Base-by-base conservation (phyloP, 2,329 filamentous ascomycete genomes). In the Cercospora sp. region DNA sequence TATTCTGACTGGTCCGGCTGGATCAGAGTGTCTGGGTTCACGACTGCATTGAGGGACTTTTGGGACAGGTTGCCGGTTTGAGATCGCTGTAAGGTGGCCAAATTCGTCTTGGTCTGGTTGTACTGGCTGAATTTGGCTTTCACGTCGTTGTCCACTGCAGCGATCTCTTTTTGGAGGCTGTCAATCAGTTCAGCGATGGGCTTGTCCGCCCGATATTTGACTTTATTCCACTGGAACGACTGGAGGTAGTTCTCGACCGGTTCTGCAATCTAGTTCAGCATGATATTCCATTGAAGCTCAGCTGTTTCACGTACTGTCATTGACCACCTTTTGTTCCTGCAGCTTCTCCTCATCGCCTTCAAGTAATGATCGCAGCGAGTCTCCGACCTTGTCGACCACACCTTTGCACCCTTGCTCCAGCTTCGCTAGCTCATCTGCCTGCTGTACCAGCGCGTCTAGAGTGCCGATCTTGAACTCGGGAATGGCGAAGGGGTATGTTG, bases 381-480 rank as follows among this genome's bases (percentile, higher is more conserved):
- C 93, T 73, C 89, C 89, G 42, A 98, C 92, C 83, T 97, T 98
- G 74, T 86, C 86, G 45, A 97, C 94, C 6, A 97, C 92, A 63
- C 85, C 87, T 80, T 94, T 88, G 79, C 93, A 97, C 40, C 87
- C 86, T 40, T 85, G 80, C 73, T 96, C 92, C 62, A 98, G 89
- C 87, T 97, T 98, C 68, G 90, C 87, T 64, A 99, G 85, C 77
- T 98, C 95, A 78, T 99, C 95, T 66, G 95, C 95, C 81, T 99
- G 94, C 82, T 97, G 92, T 55, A 99, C 93, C 67, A 99, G 86
- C 45, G 91, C 93, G 82, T 99, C 95, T 42, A 99, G 86, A 0
- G 95, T 97, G 67, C 95, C 95, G 79, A 99, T 97, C 84, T 98
- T 99, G 87, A 99, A 97, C 72, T 93, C 90, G 20, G 95, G 95